phyloP scores from a whole-genome alignment of 352 stramenopile species.

The Albugo candida region DNA sequence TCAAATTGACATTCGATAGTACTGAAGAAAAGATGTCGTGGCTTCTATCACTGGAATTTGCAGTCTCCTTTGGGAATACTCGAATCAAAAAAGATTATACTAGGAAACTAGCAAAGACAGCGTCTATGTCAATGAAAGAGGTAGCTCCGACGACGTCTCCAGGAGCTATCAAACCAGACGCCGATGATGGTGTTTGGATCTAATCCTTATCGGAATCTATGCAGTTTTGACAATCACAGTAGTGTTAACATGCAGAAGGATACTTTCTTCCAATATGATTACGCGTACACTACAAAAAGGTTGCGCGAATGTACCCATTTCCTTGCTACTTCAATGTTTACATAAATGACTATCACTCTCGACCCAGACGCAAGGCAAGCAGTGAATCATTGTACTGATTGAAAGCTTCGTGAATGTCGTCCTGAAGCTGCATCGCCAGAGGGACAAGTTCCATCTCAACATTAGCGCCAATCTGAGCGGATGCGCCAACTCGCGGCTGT shows the following conservation, averaged over 20 bases:
- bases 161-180: conserved; percentile 9
- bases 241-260: too few relatives aligned
- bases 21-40: conserved; percentile 69
- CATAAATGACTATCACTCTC: conserved; percentile 51
- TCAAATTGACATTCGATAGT: conserved; percentile 62
- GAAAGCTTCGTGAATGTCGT: conserved; percentile 81
- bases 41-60: conserved; percentile 63
- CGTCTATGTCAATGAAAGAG: conserved; percentile 6
- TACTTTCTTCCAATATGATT: too few relatives aligned
- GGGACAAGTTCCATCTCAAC: conserved; percentile 79
- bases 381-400: conserved; percentile 84
- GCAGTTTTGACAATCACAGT: too few relatives aligned
- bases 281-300: too few relatives aligned
- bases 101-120: conserved; percentile 19
- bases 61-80: conserved; percentile 35
- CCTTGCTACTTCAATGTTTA: background rate
- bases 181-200: conserved; percentile 59
- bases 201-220: conserved; percentile 10
- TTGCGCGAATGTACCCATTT: too few relatives aligned
- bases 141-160: background rate
- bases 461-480: conserved; percentile 68
- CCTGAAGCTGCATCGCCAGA: conserved; percentile 76
- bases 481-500: conserved; percentile 58
- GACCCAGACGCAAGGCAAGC: conserved; percentile 59
- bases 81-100: conserved; percentile 23